Evolutionary conservation across 225 moss, liverwort and hornwort genomes (phyloP).

Genomic region (Thuidium tamariscinum): DNA sequence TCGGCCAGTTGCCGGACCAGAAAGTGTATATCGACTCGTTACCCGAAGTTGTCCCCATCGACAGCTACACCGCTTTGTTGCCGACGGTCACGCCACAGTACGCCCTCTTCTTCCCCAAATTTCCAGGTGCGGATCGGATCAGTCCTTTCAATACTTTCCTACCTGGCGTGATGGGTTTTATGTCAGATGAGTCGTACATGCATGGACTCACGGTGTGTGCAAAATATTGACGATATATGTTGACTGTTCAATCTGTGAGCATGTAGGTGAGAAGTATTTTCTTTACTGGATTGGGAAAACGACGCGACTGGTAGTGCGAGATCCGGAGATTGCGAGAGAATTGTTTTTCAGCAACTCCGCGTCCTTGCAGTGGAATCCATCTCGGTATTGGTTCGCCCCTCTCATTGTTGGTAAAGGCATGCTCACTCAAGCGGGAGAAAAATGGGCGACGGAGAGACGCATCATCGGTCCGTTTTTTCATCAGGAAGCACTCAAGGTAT

Average conservation of each 20-base stretch:
- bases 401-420: neutral
- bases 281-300: neutral
- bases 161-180: neutral
- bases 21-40: neutral
- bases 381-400: neutral
- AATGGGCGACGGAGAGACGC: neutral
- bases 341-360: neutral
- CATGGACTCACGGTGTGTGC: neutral
- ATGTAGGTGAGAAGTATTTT: neutral
- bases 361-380: neutral
- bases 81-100: neutral
- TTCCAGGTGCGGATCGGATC: neutral
- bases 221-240: neutral
- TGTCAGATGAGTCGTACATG: neutral
- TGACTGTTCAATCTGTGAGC: neutral
- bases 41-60: neutral
- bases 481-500: neutral
- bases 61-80: neutral
- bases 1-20: no score
- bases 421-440: neutral
- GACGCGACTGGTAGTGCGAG: neutral
- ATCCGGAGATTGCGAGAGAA: neutral
- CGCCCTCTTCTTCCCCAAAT: neutral
- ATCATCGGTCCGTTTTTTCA: neutral
- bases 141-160: neutral